These are phyloP conservation scores for Erythrophleum ivorense DNA, from an alignment of 331 rosid genomes.

Conservation along the genomic window DNA sequence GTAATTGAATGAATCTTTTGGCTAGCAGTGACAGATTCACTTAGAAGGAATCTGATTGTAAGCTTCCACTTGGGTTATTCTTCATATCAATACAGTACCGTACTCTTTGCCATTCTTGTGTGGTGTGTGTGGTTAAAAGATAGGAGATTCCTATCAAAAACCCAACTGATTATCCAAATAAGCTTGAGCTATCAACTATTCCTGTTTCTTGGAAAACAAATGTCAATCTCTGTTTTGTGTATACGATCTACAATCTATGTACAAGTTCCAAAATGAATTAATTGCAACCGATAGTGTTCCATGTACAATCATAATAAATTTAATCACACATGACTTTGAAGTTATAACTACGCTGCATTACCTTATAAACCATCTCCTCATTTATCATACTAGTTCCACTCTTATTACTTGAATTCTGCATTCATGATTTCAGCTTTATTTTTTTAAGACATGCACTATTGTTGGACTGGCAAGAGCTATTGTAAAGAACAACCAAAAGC, in stretches of 20 bases:
- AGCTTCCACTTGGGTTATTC: no score
- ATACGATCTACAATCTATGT: background rate
- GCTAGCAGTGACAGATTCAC: no score
- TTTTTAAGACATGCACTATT: slow-evolving; percentile 16
- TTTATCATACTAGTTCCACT: background rate
- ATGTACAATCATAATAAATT: background rate
- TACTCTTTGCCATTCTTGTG: no score
- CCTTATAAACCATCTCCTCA: background rate
- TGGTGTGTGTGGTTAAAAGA: no score
- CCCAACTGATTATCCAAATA: no score
- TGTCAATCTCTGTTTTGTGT: background rate
- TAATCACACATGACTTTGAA: background rate
- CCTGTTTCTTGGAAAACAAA: background rate
- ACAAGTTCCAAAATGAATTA: background rate
- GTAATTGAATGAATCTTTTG: no score
- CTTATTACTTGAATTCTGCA: slow-evolving; percentile 3
- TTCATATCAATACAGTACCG: no score
- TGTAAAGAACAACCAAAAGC: slow-evolving; percentile 9
- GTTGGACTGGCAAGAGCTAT: slow-evolving; percentile 8
- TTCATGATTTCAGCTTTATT: slow-evolving; percentile 23
- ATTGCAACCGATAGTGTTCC: background rate
- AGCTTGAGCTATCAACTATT: background rate
- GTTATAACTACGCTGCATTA: background rate
- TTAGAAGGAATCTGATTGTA: no score
- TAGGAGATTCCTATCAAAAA: no score